A percentile compares a stretch with the other conserved stretches of the same genome.
phyloP scores from a whole-genome alignment of 305 asterid genomes.

The Lippia alba region DNA sequence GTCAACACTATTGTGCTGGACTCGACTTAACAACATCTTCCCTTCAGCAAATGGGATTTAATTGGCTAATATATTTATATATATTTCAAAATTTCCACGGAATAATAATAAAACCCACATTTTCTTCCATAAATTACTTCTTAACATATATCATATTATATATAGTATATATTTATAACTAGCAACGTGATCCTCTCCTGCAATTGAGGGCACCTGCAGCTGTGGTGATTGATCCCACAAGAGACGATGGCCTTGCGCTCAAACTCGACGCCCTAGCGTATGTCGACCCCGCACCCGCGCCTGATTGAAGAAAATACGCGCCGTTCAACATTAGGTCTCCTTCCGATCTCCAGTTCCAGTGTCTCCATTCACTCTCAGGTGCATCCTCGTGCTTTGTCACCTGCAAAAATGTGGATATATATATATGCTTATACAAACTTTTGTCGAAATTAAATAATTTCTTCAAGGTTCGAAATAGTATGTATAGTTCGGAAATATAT shows the following conservation, averaged over 20 bases:
- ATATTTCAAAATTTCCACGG: background rate
- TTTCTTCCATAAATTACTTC: background rate
- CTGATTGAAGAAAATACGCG: constrained; percentile 64
- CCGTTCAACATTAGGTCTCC: constrained; percentile 76
- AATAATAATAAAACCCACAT: background rate
- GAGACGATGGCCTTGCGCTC: constrained; percentile 66
- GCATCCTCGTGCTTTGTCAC: constrained; percentile 73
- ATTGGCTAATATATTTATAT: too few species aligned
- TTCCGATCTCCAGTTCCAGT: constrained; percentile 73
- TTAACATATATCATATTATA: background rate
- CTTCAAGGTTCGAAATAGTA: too few species aligned
- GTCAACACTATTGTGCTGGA: constrained; percentile 21
- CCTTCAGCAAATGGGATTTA: background rate
- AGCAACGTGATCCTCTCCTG: constrained; percentile 66
- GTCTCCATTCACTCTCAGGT: constrained; percentile 64
- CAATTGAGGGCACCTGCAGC: constrained; percentile 68
- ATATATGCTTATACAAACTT: background rate
- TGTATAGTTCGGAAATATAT: too few species aligned
- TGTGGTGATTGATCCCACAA: constrained; percentile 63
- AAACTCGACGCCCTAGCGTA: constrained; percentile 78
- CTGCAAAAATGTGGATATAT: constrained; percentile 20
- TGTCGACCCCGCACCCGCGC: constrained; percentile 50
- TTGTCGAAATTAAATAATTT: too few species aligned
- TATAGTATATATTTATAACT: background rate
- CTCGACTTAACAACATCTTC: background rate